Evolutionary conservation across 805 yeast genomes (phyloP).

Genomic region (Grigorovia humatica): DNA sequence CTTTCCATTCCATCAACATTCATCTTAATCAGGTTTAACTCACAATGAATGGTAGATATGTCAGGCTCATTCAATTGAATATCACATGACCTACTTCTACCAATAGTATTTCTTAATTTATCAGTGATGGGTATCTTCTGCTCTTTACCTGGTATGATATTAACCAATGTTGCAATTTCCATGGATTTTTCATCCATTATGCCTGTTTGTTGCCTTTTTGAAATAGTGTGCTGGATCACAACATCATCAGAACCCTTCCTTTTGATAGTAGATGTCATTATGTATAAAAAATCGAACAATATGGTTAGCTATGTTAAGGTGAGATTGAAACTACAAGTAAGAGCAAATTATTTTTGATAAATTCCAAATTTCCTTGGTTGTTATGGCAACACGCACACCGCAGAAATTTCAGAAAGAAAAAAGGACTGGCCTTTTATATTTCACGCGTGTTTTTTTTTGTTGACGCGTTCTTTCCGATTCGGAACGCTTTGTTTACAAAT

Average conservation of each 20-base stretch:
- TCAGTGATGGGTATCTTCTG: slow-evolving; percentile 26
- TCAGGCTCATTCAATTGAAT: slow-evolving; percentile 44
- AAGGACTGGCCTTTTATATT: neutral
- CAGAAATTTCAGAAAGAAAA: neutral
- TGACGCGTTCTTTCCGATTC: slow-evolving; percentile 2
- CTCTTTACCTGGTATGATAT: slow-evolving; percentile 27
- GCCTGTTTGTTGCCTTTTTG: slow-evolving; percentile 13
- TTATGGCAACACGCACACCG: neutral
- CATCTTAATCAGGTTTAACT: slow-evolving; percentile 35
- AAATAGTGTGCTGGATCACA: neutral
- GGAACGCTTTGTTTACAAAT: neutral
- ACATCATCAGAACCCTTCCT: slow-evolving; percentile 11
- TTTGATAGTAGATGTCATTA: slow-evolving; percentile 4
- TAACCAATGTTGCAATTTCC: slow-evolving; percentile 16
- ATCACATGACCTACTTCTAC: slow-evolving; percentile 54
- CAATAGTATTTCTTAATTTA: slow-evolving; percentile 31
- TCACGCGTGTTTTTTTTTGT: neutral
- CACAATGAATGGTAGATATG: slow-evolving; percentile 58
- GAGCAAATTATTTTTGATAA: neutral
- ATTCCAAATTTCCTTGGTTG: neutral
- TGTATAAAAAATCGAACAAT: too few relatives aligned
- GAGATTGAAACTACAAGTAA: neutral
- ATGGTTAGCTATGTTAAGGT: neutral
- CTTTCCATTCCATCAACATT: slow-evolving; percentile 27
- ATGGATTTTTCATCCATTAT: slow-evolving; percentile 1